Base-by-base conservation (phyloP, 257 asterid genomes). In the Solanum acaule region DNA sequence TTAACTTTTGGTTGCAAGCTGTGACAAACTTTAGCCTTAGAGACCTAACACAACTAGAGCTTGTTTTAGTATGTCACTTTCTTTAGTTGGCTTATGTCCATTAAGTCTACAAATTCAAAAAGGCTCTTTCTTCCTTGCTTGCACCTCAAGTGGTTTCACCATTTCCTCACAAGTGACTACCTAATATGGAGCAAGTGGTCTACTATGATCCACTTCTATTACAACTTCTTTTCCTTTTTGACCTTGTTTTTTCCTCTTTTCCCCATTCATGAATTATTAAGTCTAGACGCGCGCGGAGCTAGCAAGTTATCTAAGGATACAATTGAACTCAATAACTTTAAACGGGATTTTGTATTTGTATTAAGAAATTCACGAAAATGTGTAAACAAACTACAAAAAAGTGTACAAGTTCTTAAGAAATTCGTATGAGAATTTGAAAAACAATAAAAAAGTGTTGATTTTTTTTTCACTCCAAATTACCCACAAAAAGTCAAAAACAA, bases 41-140 rank as follows among this genome's bases (percentile, higher is more conserved):
- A 72, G 87, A 84, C 92, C 89, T 86, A 73, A 87, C 70, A 83
- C 78, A 89, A 89, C 87, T 89, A 88, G 84, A 84, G 90, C 11
- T 89, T 90, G 88, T 88, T 91, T 86, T 65, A 84, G 82, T 83
- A 29, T 88, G 92, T 93, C 94, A 72, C 85, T 90, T 87, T 93
- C 90, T 89, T 35, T 79, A 56, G 88, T 91, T 90, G 89, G 91
- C 87, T 86, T 42, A 78, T 86, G 40, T 65, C 91, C 90, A 90
- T 83, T 92, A 68, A 71, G 8, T 40, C 38, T 82, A 37, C 86
- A 75, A 75, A 73, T 73, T 27, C 61, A 44, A 83, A 90, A 20
- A 70, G 75, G 87, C 90, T 88, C 88, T 91, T 88, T 44, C 20
- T 81, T 35, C 70, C 70, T 88, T 78, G 83, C 88, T 88, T 90